These are phyloP conservation scores for Quercus robur DNA, from an alignment of 306 rosid genomes.

Conservation along the genomic window DNA sequence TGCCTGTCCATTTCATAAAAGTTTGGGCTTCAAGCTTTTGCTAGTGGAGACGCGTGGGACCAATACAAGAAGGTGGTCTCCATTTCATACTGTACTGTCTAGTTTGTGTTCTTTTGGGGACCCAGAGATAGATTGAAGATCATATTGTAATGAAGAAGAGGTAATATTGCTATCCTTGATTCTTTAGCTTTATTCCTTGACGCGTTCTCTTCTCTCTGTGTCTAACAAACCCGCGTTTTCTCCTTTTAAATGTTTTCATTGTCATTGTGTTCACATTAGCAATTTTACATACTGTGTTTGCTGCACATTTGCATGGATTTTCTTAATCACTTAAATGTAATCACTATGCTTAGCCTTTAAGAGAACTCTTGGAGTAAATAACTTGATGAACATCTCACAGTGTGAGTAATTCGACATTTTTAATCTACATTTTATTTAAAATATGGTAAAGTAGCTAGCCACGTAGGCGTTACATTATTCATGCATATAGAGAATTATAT, in stretches of 20 bases:
- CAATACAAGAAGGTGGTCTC: not conserved
- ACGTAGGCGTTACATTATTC: too few species aligned
- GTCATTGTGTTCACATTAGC: slow-evolving; percentile 36
- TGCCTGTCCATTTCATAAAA: not conserved
- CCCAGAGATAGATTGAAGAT: slow-evolving; percentile 15
- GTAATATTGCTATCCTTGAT: slow-evolving; percentile 13
- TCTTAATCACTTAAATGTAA: slow-evolving; percentile 6
- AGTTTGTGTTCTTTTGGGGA: slow-evolving; percentile 9
- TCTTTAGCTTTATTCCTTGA: slow-evolving; percentile 41
- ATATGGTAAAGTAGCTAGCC: too few species aligned
- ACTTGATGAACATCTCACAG: too few species aligned
- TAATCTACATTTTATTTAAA: too few species aligned
- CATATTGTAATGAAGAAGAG: slow-evolving; percentile 2
- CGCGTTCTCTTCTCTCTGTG: slow-evolving; percentile 7
- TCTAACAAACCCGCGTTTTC: slow-evolving; percentile 1
- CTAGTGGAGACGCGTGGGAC: slow-evolving; percentile 34
- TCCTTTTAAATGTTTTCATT: slow-evolving; percentile 12
- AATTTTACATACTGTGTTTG: slow-evolving; percentile 6
- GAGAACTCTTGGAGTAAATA: too few species aligned
- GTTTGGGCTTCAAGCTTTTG: not conserved
- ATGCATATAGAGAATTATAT: too few species aligned
- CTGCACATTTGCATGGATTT: not conserved
- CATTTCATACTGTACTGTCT: not conserved
- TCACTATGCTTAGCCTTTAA: not conserved
- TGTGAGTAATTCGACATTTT: too few species aligned